Evolutionary conservation across 768 basidiomycete genomes (phyloP).

Genomic region (Mrakia blollopis): DNA sequence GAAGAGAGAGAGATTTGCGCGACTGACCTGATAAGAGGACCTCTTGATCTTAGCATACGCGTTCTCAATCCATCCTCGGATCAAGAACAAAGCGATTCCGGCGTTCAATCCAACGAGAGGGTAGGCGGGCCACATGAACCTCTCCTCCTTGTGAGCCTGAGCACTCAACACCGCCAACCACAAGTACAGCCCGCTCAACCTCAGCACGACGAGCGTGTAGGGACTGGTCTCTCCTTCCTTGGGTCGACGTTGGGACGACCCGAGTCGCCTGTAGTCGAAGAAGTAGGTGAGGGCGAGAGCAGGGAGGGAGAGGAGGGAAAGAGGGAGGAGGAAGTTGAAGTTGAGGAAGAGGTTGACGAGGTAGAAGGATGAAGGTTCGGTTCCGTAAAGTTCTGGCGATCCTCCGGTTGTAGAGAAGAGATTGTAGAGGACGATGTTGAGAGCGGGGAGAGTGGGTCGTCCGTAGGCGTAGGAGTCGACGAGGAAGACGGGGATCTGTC

Average conservation of each 20-base stretch:
- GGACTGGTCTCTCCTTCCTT: conserved; percentile 54
- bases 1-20: background rate
- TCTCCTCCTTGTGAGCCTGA: conserved; percentile 94
- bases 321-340: conserved; percentile 79
- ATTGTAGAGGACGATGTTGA: conserved; percentile 93
- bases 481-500: conserved; percentile 72
- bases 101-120: conserved; percentile 91
- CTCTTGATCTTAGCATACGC: conserved; percentile 70
- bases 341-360: conserved; percentile 82
- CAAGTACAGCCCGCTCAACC: conserved; percentile 85
- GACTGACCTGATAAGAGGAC: conserved; percentile 38
- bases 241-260: conserved; percentile 54
- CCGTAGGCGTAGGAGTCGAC: conserved; percentile 87
- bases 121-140: conserved; percentile 96
- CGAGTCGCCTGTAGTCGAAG: conserved; percentile 66
- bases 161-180: conserved; percentile 74
- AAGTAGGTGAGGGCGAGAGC: conserved; percentile 66
- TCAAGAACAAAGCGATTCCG: conserved; percentile 75
- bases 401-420: conserved; percentile 69
- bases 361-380: conserved; percentile 81
- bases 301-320: conserved; percentile 77
- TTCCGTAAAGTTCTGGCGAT: conserved; percentile 91
- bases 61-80: conserved; percentile 80
- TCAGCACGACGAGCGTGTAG: conserved; percentile 65
- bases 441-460: conserved; percentile 68